Evolutionary conservation across 306 rosid species (phyloP).

Genomic region (Cucumis cinereus): DNA sequence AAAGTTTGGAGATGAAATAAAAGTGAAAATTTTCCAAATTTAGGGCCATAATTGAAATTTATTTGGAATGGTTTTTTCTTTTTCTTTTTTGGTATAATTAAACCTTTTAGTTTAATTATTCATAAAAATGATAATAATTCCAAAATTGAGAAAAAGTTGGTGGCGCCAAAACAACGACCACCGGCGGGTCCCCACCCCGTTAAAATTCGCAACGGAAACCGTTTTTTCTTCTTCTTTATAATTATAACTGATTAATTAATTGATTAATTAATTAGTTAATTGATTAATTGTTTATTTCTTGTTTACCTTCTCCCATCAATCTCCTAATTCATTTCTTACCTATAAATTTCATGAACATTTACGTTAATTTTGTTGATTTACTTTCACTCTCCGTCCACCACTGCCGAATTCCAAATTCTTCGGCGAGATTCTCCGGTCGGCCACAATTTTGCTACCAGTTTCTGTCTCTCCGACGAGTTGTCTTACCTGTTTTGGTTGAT

Average conservation of each 20-base stretch:
- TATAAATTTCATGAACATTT: background rate
- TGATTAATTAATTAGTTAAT: background rate
- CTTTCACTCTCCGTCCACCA: background rate
- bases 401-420: background rate
- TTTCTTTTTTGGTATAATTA: background rate
- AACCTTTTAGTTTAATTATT: background rate
- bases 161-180: slow-evolving; percentile 8
- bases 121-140: background rate
- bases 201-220: slow-evolving; percentile 8
- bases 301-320: background rate
- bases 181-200: slow-evolving; percentile 10
- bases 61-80: no score
- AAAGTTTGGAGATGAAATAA: no score
- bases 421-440: background rate
- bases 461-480: background rate
- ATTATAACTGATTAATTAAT: background rate
- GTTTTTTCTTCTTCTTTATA: background rate
- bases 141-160: background rate
- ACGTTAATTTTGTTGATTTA: background rate
- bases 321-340: background rate
- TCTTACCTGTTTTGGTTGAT: background rate
- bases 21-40: no score
- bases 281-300: background rate
- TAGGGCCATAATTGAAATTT: no score
- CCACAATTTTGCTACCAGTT: background rate